Evolutionary conservation across 495 filamentous ascomycete genomes (phyloP), one percentile per base, ranked within the genome.

Genomic region (Aspergillus campestris): DNA sequence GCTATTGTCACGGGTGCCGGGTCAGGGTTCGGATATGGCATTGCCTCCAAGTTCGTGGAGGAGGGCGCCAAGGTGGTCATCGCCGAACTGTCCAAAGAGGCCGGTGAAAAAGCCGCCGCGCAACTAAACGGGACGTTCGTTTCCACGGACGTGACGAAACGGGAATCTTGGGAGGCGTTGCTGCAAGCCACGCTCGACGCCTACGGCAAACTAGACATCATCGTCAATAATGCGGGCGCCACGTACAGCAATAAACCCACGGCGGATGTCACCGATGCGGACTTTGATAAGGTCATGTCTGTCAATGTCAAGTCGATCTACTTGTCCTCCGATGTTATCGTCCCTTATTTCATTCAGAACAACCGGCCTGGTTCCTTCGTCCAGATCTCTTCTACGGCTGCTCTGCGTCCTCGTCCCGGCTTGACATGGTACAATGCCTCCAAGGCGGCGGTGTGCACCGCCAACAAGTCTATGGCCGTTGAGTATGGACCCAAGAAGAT

Each of bases 401-500:
- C 73, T 7, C 69, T 73, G 1, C 65, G 80, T 35, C 79, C 79
- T 4, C 68, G 79, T n/a, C 77, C 78, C 7, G 71, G 75, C 5
- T 59, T 83, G 32, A 76, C 78, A 7, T 82, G 79, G 79, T 83
- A 83, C 51, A 82, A 82, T 53, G 72, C 75, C 11, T 76, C 70
- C 10, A 83, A 83, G 51, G 78, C 70, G 6, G 78, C 80, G 12
- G 73, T 81, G 9, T 62, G 66, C 33, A 82, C 74, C 52, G 72
- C 72, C 32, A 77, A 70, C 6, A 74, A 82, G 69, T 65, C 75
- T 6, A 69, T 84, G 54, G 81, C 81, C 12, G 75, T 77, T 7
- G 81, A 84, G 51, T 83, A 75, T 51, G 81, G 76, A 3, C 71
- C 72, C 0, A 60, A 76, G 27, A 65, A 79, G 44, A 75, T 84